Evolutionary conservation across 2,329 filamentous ascomycete genomes (phyloP).

Genomic region (Penicillium sumatraense): DNA sequence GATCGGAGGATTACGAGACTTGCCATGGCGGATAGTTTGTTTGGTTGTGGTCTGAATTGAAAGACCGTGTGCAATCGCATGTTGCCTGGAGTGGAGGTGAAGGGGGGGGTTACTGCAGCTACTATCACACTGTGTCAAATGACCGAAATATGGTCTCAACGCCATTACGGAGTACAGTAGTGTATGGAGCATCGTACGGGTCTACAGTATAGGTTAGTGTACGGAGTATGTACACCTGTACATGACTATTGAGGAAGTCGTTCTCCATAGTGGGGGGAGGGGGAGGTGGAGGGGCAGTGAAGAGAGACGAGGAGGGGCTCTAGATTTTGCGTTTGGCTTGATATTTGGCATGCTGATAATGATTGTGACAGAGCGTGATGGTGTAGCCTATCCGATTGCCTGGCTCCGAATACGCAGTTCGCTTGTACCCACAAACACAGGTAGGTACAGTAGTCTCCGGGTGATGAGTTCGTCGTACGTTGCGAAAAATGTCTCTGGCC

Average conservation of each 20-base stretch:
- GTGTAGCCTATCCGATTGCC: not conserved
- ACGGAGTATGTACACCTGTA: no score
- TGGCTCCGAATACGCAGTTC: not conserved
- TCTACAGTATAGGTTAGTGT: no score
- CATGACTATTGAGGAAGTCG: not conserved
- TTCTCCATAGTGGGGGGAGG: not conserved
- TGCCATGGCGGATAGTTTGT: slow-evolving; percentile 4
- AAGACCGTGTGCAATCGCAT: slow-evolving; percentile 9
- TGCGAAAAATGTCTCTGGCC: slow-evolving; percentile 5
- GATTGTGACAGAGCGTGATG: not conserved
- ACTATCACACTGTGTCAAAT: slow-evolving; percentile 20
- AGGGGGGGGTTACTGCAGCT: slow-evolving; percentile 6
- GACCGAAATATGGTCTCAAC: not conserved
- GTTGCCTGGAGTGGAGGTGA: not conserved
- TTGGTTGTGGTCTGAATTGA: slow-evolving; percentile 18
- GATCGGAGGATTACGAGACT: slow-evolving; percentile 26
- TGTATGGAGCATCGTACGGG: no score
- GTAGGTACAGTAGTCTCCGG: no score
- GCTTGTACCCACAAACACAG: not conserved
- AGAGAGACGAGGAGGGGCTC: no score
- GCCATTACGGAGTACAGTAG: no score
- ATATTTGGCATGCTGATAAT: not conserved
- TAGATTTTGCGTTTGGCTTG: not conserved
- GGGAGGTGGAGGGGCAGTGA: no score
- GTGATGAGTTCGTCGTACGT: slow-evolving; percentile 2